Percentiles rank a stretch among this genome's conserved stretches.
Conservation (phyloP, 2,329 filamentous ascomycete species). For the Aspergillus neotritici region DNA sequence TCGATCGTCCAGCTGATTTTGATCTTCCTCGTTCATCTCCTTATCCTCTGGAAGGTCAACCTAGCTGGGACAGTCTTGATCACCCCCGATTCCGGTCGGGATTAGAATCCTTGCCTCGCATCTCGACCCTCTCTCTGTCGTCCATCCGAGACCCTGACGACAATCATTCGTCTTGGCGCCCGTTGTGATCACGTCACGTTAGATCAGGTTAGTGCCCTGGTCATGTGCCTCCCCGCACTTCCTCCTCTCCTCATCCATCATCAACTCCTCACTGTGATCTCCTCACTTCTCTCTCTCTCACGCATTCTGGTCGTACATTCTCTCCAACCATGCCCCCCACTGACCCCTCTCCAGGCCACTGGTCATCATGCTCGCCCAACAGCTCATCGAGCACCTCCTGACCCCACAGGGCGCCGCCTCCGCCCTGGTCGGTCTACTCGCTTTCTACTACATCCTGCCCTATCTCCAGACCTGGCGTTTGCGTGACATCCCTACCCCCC, state of each 20-base stretch:
- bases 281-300: not conserved
- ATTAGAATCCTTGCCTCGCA: too few relatives aligned
- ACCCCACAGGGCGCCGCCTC: constrained; percentile 30
- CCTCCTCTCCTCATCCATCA: too few relatives aligned
- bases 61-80: too few relatives aligned
- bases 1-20: not conserved
- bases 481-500: constrained; percentile 47
- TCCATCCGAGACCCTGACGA: too few relatives aligned
- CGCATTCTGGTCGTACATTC: not conserved
- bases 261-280: too few relatives aligned
- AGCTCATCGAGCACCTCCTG: constrained; percentile 24
- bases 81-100: too few relatives aligned
- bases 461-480: constrained; percentile 53
- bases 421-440: constrained; percentile 44
- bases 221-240: too few relatives aligned
- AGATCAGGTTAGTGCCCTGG: too few relatives aligned
- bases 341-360: not conserved
- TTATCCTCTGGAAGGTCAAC: not conserved
- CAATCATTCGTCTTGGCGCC: too few relatives aligned
- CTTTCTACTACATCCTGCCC: constrained; percentile 54
- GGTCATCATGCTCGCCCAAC: not conserved
- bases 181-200: too few relatives aligned
- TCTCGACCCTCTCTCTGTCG: too few relatives aligned
- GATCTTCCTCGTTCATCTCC: not conserved
- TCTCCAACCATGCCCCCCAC: not conserved